Percentiles rank a stretch among this genome's conserved stretches.
phyloP scores from a whole-genome alignment of 1,284 basidiomycete species.

The Tylopilus orsonianus region DNA sequence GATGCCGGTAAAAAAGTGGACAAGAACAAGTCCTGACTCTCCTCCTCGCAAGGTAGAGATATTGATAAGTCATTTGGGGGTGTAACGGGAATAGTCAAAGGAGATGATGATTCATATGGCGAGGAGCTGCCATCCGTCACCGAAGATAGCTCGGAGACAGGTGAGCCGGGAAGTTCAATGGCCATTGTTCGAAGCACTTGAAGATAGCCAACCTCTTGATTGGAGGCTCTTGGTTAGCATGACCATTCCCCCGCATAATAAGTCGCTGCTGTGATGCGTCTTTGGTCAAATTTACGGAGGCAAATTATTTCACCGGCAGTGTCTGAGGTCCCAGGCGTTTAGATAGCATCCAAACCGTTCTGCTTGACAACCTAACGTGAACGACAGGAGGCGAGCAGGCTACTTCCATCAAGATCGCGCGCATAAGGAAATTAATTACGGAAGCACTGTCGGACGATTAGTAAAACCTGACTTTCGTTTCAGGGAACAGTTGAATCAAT shows the following conservation, averaged over 20 bases:
- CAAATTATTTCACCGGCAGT: background rate
- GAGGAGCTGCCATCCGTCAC: constrained; percentile 1
- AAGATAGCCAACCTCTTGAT: background rate
- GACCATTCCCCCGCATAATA: background rate
- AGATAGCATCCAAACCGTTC: too few relatives aligned
- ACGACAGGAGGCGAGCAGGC: too few relatives aligned
- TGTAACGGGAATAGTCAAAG: constrained; percentile 14
- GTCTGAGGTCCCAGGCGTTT: background rate
- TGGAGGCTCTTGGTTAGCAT: background rate
- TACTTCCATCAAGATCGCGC: too few relatives aligned
- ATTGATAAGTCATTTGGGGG: constrained; percentile 5
- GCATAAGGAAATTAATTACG: too few relatives aligned
- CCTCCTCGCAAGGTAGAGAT: background rate
- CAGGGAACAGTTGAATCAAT: too few relatives aligned
- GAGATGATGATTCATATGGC: constrained; percentile 5
- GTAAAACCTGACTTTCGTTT: too few relatives aligned
- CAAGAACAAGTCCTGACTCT: constrained; percentile 8
- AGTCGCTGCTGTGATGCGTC: background rate
- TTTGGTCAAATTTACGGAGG: background rate
- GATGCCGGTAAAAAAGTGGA: constrained; percentile 19
- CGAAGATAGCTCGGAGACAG: constrained; percentile 4
- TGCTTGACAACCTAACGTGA: too few relatives aligned
- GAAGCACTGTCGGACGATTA: too few relatives aligned
- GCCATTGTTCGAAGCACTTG: constrained; percentile 3
- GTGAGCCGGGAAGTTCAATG: constrained; percentile 3